Evolutionary conservation across 2,329 filamentous ascomycete species (phyloP).

Genomic region (Trichoderma asperellum): DNA sequence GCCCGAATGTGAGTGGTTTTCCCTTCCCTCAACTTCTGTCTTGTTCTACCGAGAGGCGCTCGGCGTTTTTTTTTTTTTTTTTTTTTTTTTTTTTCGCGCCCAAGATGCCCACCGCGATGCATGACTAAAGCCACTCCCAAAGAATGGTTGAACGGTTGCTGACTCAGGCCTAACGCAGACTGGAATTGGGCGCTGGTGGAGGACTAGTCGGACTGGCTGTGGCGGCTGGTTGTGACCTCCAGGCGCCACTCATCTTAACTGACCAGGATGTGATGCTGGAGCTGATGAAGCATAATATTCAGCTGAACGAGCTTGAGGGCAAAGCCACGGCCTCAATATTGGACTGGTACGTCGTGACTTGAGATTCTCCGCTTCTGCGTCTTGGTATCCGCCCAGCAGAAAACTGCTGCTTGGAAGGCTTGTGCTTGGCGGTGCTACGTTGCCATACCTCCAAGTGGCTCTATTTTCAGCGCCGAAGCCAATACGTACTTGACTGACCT

Average conservation of each 20-base stretch:
- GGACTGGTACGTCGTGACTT: constrained; percentile 68
- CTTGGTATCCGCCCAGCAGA: background rate
- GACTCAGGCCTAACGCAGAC: constrained; percentile 51
- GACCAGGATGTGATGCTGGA: constrained; percentile 85
- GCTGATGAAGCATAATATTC: constrained; percentile 85
- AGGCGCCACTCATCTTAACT: constrained; percentile 71
- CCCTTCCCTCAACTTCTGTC: background rate
- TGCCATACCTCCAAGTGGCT: background rate
- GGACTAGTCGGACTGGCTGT: constrained; percentile 77
- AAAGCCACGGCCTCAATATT: constrained; percentile 70
- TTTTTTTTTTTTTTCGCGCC: background rate
- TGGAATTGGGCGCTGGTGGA: constrained; percentile 91
- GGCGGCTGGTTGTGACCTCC: constrained; percentile 59
- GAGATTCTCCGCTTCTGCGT: background rate
- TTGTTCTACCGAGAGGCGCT: background rate
- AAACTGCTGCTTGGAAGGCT: background rate
- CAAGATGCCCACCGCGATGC: background rate
- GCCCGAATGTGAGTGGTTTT: constrained; percentile 70
- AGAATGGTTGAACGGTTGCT: constrained; percentile 8
- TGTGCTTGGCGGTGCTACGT: constrained; percentile 11
- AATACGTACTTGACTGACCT: constrained; percentile 11
- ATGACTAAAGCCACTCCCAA: background rate
- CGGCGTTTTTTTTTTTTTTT: background rate
- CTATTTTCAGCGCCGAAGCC: background rate
- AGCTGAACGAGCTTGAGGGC: constrained; percentile 71